These are phyloP conservation scores for Pythium dissimile DNA, from an alignment of 352 stramenopile species.

Conservation along the genomic window DNA sequence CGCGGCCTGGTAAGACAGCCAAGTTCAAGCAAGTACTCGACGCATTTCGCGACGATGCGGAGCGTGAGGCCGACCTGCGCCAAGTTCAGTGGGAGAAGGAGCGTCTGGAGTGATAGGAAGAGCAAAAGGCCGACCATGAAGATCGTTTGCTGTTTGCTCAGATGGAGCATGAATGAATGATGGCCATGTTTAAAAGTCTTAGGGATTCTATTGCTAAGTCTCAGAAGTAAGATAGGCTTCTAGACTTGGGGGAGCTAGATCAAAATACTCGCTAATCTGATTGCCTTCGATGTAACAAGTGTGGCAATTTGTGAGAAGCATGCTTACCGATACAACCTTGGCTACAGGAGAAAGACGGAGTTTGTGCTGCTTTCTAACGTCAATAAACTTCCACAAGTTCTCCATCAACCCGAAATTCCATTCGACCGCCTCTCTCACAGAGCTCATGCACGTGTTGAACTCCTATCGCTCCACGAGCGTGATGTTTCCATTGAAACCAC, in stretches of 20 bases:
- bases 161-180: conserved; percentile 1
- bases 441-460: conserved; percentile 19
- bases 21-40: not conserved
- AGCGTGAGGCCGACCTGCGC: not conserved
- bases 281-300: conserved; percentile 7
- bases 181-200: not conserved
- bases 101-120: not conserved
- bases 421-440: conserved; percentile 8
- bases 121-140: not conserved
- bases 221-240: conserved; percentile 6
- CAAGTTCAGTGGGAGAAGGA: not conserved
- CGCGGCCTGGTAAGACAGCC: not conserved
- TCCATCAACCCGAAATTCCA: conserved; percentile 19
- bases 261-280: conserved; percentile 17
- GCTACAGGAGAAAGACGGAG: conserved; percentile 3
- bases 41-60: not conserved
- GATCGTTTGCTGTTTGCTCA: not conserved
- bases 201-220: not conserved
- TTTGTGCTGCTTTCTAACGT: conserved; percentile 10
- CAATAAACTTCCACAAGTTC: conserved; percentile 14
- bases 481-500: conserved; percentile 10
- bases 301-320: conserved; percentile 18
- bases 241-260: conserved; percentile 4
- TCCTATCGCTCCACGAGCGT: not conserved
- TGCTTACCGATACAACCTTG: conserved; percentile 1